Conservation (phyloP, 1,284 basidiomycete species). For the Phellopilus nigrolimitatus region DNA sequence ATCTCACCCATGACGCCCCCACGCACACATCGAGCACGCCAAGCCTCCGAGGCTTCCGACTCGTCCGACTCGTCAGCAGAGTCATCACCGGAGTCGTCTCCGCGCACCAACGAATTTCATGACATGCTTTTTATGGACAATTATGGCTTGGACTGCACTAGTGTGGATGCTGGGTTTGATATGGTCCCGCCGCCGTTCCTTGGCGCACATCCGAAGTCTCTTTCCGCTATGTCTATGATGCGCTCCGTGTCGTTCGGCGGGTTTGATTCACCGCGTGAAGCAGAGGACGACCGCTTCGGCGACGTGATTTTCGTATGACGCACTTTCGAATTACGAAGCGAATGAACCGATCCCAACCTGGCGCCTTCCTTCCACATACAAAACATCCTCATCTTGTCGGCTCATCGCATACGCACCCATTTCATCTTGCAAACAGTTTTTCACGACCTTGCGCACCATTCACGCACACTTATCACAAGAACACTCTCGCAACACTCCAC, state of each 20-base stretch:
- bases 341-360: slow-evolving; percentile 28
- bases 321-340: slow-evolving; percentile 23
- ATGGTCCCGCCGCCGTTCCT: slow-evolving; percentile 22
- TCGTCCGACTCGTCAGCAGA: slow-evolving; percentile 10
- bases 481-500: slow-evolving; percentile 1
- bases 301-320: slow-evolving; percentile 23
- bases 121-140: slow-evolving; percentile 7
- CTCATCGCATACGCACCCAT: neutral
- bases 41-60: slow-evolving; percentile 10
- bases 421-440: neutral
- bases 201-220: slow-evolving; percentile 22
- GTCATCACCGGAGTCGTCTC: slow-evolving; percentile 19
- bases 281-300: slow-evolving; percentile 26
- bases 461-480: slow-evolving; percentile 7
- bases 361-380: too few species aligned
- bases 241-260: slow-evolving; percentile 27
- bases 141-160: neutral
- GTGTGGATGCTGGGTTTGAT: neutral
- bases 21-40: slow-evolving; percentile 1
- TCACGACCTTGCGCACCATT: neutral
- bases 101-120: slow-evolving; percentile 4
- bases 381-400: too few species aligned
- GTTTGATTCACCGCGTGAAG: slow-evolving; percentile 20
- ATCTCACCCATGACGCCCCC: slow-evolving; percentile 15
- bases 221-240: slow-evolving; percentile 22